Evolutionary conservation across 768 basidiomycete genomes (phyloP), one percentile per base, ranked within the genome.

Genomic region (Guyanaporus albipodus): DNA sequence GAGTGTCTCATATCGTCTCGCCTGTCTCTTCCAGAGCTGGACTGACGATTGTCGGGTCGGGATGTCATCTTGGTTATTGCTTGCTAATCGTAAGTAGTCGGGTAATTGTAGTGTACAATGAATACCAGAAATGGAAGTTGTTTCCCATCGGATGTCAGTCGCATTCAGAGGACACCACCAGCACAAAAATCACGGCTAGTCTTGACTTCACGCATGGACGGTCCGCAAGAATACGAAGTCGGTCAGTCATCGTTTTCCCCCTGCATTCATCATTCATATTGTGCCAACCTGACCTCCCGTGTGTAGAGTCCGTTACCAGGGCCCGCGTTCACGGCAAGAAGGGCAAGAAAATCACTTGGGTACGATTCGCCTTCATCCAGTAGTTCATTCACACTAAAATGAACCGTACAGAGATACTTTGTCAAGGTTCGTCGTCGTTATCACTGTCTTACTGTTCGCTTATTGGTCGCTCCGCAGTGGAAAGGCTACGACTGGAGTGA

Each of bases 1-100:
- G 78, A 87, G 38, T 85, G 85, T 57, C 67, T 91, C 24, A 75
- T 87, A 49, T 75, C 83, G 14, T 82, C 83, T 12, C 70, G 81
- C 26, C 58, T 78, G 22, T 59, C 77, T 4, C 66, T 70, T 34
- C 61, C 69, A 4, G 49, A 50, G 36, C 36, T 41, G 35, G 49
- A 56, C 31, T 56, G 28, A 47, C 8, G 6, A 37, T 15, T 17
- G 8, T 34, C n/a, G 10, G 11, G 8, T n/a, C 24, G 4, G 8
- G 32, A 32, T 27, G 3, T 32, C 32, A 42, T 47, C 17, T 41
- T n/a, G n/a, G n/a, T n/a, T n/a, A n/a, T n/a, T n/a, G n/a, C n/a
- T n/a, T 46, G 28, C 28, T 29, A 29, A 29, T n/a, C n/a, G n/a
- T n/a, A n/a, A n/a, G n/a, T n/a, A n/a, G n/a, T n/a, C n/a, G n/a